These are phyloP conservation scores for Aspergillus sclerotiicarbonarius DNA, from an alignment of 495 filamentous ascomycete species.

Conservation along the genomic window DNA sequence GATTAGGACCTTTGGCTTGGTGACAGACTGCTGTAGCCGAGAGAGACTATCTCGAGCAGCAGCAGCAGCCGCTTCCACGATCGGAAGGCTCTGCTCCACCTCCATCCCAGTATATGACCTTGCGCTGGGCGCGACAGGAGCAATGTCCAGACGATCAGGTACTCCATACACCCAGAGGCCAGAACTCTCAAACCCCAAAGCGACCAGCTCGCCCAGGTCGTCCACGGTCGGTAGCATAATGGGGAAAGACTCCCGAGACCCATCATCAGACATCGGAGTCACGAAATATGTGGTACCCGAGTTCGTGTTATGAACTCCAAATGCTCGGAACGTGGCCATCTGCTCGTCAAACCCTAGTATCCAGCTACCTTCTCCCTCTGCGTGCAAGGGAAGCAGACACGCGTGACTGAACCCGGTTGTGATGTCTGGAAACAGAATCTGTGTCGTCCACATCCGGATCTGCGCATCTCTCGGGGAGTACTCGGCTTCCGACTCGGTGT, in stretches of 20 bases:
- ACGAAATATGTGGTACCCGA: constrained; percentile 81
- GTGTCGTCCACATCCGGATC: constrained; percentile 82
- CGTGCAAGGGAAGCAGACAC: constrained; percentile 64
- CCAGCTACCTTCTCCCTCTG: constrained; percentile 74
- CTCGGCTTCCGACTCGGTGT: constrained; percentile 47
- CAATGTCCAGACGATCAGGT: constrained; percentile 67
- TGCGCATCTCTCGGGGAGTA: constrained; percentile 61
- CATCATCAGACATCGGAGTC: constrained; percentile 52
- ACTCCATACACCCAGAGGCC: constrained; percentile 80
- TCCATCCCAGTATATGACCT: constrained; percentile 8
- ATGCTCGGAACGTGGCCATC: constrained; percentile 73
- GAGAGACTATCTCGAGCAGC: constrained; percentile 24
- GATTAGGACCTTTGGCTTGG: constrained; percentile 36
- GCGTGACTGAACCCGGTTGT: constrained; percentile 76
- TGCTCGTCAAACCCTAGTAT: constrained; percentile 75
- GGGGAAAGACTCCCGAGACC: constrained; percentile 49
- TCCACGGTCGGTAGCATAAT: constrained; percentile 68
- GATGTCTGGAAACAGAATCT: constrained; percentile 79
- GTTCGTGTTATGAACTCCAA: constrained; percentile 68
- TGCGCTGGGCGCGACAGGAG: constrained; percentile 23
- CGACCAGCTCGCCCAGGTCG: constrained; percentile 68
- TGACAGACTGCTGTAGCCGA: constrained; percentile 34
- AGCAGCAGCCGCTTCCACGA: constrained; percentile 7
- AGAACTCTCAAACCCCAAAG: constrained; percentile 69
- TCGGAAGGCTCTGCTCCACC: constrained; percentile 14